These are phyloP conservation scores for Talaromyces sp. DNA, from an alignment of 2,329 filamentous ascomycete genomes.

Conservation along the genomic window DNA sequence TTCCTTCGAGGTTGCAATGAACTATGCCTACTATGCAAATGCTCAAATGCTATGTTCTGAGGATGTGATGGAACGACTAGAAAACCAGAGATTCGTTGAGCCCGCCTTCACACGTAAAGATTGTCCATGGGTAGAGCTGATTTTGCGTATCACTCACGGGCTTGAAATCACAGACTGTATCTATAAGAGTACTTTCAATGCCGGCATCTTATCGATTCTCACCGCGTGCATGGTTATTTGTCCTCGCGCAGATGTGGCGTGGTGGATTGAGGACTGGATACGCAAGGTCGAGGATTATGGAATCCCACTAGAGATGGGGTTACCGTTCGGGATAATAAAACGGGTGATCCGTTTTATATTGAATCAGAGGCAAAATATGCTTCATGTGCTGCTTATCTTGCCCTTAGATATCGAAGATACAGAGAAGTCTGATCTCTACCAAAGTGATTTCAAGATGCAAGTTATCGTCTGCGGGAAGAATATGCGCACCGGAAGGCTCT, in stretches of 20 bases:
- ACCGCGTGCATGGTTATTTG: neutral
- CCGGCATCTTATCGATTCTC: neutral
- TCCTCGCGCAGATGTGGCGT: constrained; percentile 2
- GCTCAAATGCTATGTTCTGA: constrained; percentile 1
- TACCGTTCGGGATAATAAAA: constrained; percentile 6
- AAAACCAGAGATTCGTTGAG: neutral
- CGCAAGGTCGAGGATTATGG: constrained; percentile 4
- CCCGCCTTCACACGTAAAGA: constrained; percentile 2
- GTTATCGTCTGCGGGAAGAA: constrained; percentile 2
- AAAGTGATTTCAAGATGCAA: constrained; percentile 8
- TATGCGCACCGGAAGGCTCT: constrained; percentile 1
- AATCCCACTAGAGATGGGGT: constrained; percentile 2
- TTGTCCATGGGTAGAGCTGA: constrained; percentile 2
- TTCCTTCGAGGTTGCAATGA: constrained; percentile 2
- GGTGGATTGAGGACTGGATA: constrained; percentile 4
- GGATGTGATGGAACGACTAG: neutral
- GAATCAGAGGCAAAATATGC: neutral
- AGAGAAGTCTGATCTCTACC: constrained; percentile 6
- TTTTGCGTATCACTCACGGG: constrained; percentile 1
- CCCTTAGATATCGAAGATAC: constrained; percentile 2
- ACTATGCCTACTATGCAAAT: constrained; percentile 4
- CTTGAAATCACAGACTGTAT: constrained; percentile 3
- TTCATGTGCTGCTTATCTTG: constrained; percentile 1
- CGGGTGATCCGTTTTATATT: constrained; percentile 4
- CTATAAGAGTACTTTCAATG: constrained; percentile 3